Percentiles rank a stretch among this genome's conserved stretches.
Conservation (phyloP, 23 red algal genomes). For the Gracilaria vermiculophylla region DNA sequence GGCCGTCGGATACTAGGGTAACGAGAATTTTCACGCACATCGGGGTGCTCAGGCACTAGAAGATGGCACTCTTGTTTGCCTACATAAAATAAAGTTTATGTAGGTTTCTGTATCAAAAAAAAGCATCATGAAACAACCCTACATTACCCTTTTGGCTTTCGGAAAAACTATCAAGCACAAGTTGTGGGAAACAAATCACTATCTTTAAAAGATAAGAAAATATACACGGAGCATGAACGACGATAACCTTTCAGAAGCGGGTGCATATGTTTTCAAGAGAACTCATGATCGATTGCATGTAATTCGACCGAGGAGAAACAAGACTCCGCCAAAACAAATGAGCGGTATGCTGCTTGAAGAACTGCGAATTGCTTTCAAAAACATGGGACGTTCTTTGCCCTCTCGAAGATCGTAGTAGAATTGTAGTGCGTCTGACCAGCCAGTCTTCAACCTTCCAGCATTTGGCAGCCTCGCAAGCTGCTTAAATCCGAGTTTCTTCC, state of each 20-base stretch:
- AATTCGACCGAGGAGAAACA: not conserved
- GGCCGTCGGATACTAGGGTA: not conserved
- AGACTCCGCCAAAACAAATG: not conserved
- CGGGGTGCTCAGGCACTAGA: too few species aligned
- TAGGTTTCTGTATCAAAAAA: too few species aligned
- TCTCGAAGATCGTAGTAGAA: constrained; percentile 60
- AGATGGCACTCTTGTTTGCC: too few species aligned
- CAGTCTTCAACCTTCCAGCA: constrained; percentile 27
- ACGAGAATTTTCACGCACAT: not conserved
- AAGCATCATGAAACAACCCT: too few species aligned
- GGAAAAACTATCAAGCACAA: too few species aligned
- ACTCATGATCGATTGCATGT: not conserved
- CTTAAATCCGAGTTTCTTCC: constrained; percentile 59
- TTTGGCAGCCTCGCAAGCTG: constrained; percentile 37
- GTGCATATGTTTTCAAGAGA: not conserved
- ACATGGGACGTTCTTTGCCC: not conserved
- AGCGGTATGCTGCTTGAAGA: not conserved
- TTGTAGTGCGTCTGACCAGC: constrained; percentile 46
- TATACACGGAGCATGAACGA: too few species aligned
- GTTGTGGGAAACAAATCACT: too few species aligned
- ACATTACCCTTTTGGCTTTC: too few species aligned
- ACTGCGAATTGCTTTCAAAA: not conserved
- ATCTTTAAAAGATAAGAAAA: too few species aligned
- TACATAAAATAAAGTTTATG: not conserved
- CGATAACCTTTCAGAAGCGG: too few species aligned